phyloP scores from a whole-genome alignment of 768 basidiomycete species.

The Thelephora ganbajun region DNA sequence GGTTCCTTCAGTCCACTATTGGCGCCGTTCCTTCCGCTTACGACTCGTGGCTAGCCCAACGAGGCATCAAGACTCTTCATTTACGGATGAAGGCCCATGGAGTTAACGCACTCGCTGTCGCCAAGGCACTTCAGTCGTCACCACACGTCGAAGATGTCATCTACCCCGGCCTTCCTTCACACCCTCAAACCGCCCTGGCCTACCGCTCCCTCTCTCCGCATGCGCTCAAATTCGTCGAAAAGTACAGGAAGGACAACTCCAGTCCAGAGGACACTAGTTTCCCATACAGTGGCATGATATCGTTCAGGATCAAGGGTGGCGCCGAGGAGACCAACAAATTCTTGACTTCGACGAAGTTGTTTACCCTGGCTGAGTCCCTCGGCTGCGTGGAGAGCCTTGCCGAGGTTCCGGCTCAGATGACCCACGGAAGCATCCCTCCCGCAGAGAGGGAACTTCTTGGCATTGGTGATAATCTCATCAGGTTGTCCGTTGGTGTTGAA shows the following conservation, averaged over 20 bases:
- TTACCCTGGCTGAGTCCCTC: conserved; percentile 75
- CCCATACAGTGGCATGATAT: conserved; percentile 86
- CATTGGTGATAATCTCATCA: conserved; percentile 62
- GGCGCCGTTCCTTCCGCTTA: conserved; percentile 77
- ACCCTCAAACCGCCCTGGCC: conserved; percentile 54
- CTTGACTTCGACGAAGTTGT: conserved; percentile 48
- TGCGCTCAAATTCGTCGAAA: conserved; percentile 48
- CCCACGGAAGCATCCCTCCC: conserved; percentile 65
- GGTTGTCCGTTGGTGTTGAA: conserved; percentile 82
- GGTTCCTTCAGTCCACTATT: conserved; percentile 84
- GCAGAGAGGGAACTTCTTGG: conserved; percentile 56
- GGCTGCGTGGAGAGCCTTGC: conserved; percentile 90
- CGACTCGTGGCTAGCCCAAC: conserved; percentile 83
- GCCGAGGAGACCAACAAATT: conserved; percentile 47
- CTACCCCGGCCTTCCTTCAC: conserved; percentile 69
- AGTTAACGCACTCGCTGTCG: conserved; percentile 64
- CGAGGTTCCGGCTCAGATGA: conserved; percentile 82
- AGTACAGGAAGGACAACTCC: conserved; percentile 17
- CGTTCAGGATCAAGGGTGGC: conserved; percentile 47
- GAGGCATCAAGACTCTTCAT: conserved; percentile 84
- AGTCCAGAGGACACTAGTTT: conserved; percentile 37
- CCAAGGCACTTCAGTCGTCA: conserved; percentile 38
- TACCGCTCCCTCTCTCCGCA: conserved; percentile 51
- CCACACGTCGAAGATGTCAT: conserved; percentile 66
- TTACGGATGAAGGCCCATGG: conserved; percentile 84